Base-by-base conservation (phyloP, 495 filamentous ascomycete species). In the Neurospora sp. region DNA sequence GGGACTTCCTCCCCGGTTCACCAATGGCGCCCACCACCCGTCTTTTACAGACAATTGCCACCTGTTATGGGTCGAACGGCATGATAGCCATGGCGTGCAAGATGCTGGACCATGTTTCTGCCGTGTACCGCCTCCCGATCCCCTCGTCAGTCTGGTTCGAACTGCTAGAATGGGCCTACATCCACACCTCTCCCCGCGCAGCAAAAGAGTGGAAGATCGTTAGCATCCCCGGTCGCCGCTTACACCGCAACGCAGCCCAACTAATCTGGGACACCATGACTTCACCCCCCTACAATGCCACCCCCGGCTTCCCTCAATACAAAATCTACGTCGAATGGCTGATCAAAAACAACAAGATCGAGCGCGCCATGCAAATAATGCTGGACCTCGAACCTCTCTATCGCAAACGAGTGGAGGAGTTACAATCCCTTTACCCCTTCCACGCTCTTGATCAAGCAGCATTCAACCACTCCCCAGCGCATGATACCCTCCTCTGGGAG, bases 111-210 rank as follows among this genome's bases (percentile, higher is more conserved):
- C 69, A 75, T 44, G 45, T 83, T 44, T 80, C 79, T 9, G 70
- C 69, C 8, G 70, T 10, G 0, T 78, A 79, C 39, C 14, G 61
- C n/a, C 78, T 84, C 14, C 69, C 72, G 3, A 78, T 84, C 22
- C 71, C 83, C 2, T 41, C 41, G 2, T 41, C 71, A 12, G 65
- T 79, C 40, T 83, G 83, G 83, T 76, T 75, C 37, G 74, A 77
- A 1, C 72, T 84, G 9, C 71, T 84, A 18, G 76, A 80, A 53
- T 83, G 82, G 83, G 74, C 80, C 12, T 78, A 82, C 69, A 69
- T 83, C 41, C 76, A 77, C 73, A 69, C 73, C 27, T 71, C 75
- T 1, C 76, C 74, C 22, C 75, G 80, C 4, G 69, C 71, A 37
- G 71, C 74, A 12, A 75, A 71, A 3, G 79, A 74, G n/a, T 83